These are phyloP conservation scores for Discostella pseudostelligera DNA, from an alignment of 108 stramenopile genomes.

Conservation along the genomic window DNA sequence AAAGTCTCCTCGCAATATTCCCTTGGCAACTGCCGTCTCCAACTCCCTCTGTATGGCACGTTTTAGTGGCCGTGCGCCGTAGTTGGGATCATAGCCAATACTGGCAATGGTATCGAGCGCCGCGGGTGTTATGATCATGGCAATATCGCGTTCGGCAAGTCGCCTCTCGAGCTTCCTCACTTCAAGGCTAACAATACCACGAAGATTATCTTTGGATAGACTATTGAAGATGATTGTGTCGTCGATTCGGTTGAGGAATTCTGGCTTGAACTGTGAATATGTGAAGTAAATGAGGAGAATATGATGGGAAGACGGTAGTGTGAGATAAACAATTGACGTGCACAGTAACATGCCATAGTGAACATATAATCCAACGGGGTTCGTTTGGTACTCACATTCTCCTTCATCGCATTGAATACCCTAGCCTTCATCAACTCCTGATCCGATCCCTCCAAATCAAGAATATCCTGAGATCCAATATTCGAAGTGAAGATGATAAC, in stretches of 20 bases:
- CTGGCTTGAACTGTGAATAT: slow-evolving; percentile 80
- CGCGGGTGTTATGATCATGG: slow-evolving; percentile 56
- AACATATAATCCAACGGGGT: background rate
- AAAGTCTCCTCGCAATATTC: slow-evolving; percentile 74
- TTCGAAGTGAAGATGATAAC: slow-evolving; percentile 97
- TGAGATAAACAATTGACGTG: background rate
- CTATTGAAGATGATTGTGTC: slow-evolving; percentile 96
- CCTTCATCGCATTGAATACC: slow-evolving; percentile 77
- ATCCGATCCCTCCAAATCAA: slow-evolving; percentile 67
- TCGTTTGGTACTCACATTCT: slow-evolving; percentile 35
- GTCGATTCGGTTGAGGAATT: slow-evolving; percentile 98
- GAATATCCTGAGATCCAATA: slow-evolving; percentile 91
- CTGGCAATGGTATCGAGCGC: slow-evolving; percentile 78
- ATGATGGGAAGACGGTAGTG: too few species aligned
- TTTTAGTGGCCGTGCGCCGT: slow-evolving; percentile 96
- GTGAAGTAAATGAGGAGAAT: background rate
- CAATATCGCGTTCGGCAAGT: slow-evolving; percentile 67
- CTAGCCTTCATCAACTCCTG: slow-evolving; percentile 65
- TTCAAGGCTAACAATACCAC: slow-evolving; percentile 89
- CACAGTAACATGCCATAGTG: background rate
- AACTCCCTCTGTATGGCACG: slow-evolving; percentile 96
- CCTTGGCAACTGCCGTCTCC: slow-evolving; percentile 89
- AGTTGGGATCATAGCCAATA: slow-evolving; percentile 92
- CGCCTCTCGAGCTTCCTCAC: slow-evolving; percentile 66
- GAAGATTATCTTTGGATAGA: slow-evolving; percentile 79